Evolutionary conservation across 805 yeast genomes (phyloP), one percentile per base, ranked within the genome.

Genomic region (Candida berthetii): DNA sequence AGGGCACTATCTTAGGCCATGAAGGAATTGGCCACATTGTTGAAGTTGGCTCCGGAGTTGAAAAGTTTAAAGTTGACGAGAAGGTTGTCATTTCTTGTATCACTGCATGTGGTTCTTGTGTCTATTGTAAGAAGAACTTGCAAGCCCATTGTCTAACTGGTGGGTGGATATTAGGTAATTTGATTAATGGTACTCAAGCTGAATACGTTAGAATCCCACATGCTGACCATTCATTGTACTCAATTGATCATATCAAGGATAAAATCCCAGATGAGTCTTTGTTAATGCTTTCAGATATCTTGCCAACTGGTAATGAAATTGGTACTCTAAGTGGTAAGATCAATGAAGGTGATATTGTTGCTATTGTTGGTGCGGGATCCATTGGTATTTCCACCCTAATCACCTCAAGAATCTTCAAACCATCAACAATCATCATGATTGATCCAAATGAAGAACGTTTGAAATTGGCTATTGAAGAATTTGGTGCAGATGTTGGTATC

Each of bases 131-230:
- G 45, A 73, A 65, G 50, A 64, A 74, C 49, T 64, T 80, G 45
- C 82, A 82, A 58, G 73, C 82, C 7, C 83, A 78, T 57, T 78
- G 83, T 71, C 54, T 56, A 16, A 70, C 71, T 37, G 79, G 79
- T 42, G 77, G 77, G 16, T 72, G 78, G 78, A 56, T 66, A 27
- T 53, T 72, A 33, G 78, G 78, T 31, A 79, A 78, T 47, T 69
- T 66, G 46, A 81, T 83, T 41, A 75, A 80, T 45, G 88, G 88
- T 34, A 80, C 87, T 7, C 82, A 81, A 56, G 78, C 85, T 38
- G 82, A 76, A 52, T 76, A 64, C 54, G 74, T 68, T 48, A 70
- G 81, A 54, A 68, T 77, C 38, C 83, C 81, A 35, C 69, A 57
- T 48, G 76, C 72, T 18, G 72, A 69, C 43, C 40, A 57, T 45